Base-by-base conservation (phyloP, 1,284 basidiomycete genomes). In the Tylopilus sp. region DNA sequence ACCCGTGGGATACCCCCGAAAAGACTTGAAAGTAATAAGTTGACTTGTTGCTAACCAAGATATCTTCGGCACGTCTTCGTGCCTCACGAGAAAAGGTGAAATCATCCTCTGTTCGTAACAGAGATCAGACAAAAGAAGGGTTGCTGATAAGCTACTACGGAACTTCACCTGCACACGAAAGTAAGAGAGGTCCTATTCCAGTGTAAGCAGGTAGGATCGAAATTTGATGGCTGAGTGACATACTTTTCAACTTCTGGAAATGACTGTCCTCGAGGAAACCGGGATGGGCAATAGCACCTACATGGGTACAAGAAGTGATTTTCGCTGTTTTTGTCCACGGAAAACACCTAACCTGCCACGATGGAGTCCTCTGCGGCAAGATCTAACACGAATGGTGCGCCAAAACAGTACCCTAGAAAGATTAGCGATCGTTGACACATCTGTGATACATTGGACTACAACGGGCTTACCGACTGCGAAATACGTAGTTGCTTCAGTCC, bases 281-380 rank as follows among this genome's bases (percentile, higher is more conserved):
- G 13, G 88, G 86, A 76, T 90, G 85, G 27, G 84, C 86, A 69
- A 88, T 82, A 2, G 87, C 87, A 60, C 83, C 87, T 86, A 56
- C 67, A 42, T 31, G 16, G 39, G 25, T 29, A 13, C n/a, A 35
- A 16, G 9, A 5, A 48, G n/a, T 37, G 27, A 52, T 19, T 3
- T 23, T 35, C 29, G 6, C 4, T 12, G 6, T 29, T 55, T 27
- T 17, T 12, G 17, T n/a, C 37, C 19, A 53, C 1, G 14, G 29
- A 52, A 59, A 48, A 21, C 70, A 72, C 19, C 13, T 50, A 71
- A 86, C 86, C 82, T 53, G 86, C 86, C 0, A 81, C 79, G 50
- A 88, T 75, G 57, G 80, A 80, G 58, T 85, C 83, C 1, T 80
- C 80, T 7, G 82, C 79, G 2, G 82, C 80, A 4, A 84, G 71